A percentile compares a stretch with the other conserved stretches of the same genome.
These are phyloP conservation scores for Candolleomyces efflorescens DNA, from an alignment of 768 basidiomycete genomes.

Conservation along the genomic window DNA sequence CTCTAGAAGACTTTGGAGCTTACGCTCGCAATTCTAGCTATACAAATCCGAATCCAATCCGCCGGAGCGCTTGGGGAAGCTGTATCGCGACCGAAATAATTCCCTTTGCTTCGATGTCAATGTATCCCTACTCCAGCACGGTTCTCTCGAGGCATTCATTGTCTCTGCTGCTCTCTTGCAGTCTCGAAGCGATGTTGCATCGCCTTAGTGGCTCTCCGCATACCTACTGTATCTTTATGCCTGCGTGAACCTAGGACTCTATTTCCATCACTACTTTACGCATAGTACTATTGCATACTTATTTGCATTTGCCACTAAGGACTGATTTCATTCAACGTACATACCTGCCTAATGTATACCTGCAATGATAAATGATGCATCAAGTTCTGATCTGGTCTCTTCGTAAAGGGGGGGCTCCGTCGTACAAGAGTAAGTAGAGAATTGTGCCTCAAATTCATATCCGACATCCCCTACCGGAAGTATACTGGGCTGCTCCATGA, in stretches of 20 bases:
- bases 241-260: neutral
- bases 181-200: neutral
- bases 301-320: no score
- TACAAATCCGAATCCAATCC: slow-evolving; percentile 3
- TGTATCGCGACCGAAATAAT: slow-evolving; percentile 2
- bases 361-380: no score
- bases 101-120: slow-evolving; percentile 10
- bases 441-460: no score
- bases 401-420: no score
- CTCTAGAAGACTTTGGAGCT: neutral
- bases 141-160: slow-evolving; percentile 7
- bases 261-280: neutral
- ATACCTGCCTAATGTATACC: no score
- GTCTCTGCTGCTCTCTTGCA: slow-evolving; percentile 9
- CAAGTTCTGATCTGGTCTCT: no score
- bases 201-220: neutral
- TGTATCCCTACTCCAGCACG: neutral
- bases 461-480: no score
- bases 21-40: neutral
- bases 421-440: no score
- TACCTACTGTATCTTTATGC: neutral
- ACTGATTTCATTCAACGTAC: no score
- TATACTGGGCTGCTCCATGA: no score
- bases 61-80: slow-evolving; percentile 10
- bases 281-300: no score